Percentiles rank a stretch among this genome's conserved stretches.
These are phyloP conservation scores for Zoysia japonica DNA, from an alignment of 176 grass and related monocot species.

Conservation along the genomic window DNA sequence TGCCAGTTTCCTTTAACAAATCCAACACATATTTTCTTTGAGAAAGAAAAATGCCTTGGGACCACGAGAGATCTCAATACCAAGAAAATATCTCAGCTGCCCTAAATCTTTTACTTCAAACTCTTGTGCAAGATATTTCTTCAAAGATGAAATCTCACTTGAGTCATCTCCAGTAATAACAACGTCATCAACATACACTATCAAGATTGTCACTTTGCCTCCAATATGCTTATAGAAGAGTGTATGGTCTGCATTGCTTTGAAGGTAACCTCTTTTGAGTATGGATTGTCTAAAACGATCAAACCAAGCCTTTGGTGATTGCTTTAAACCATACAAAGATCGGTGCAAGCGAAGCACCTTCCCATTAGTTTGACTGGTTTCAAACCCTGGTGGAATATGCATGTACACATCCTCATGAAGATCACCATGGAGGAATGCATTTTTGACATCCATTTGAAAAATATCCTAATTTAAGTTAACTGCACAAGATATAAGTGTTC, in stretches of 20 bases:
- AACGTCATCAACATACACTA: conserved; percentile 34
- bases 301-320: conserved; percentile 9
- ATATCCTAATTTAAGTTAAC: no score
- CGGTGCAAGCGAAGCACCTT: background rate
- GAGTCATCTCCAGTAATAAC: background rate
- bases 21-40: background rate
- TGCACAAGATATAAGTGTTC: no score
- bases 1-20: background rate
- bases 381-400: background rate
- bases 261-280: background rate
- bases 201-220: background rate
- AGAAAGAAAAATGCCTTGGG: no score
- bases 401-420: conserved; percentile 22
- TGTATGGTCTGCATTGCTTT: background rate
- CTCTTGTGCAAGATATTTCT: background rate
- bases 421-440: background rate
- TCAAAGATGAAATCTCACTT: background rate
- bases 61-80: no score
- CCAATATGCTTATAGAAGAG: background rate
- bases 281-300: no score
- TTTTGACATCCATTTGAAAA: no score
- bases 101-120: no score
- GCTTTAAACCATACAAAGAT: conserved; percentile 15
- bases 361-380: background rate
- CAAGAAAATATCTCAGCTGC: no score